These are phyloP conservation scores for Hemerocallis citrina DNA, from an alignment of 106 monocot genomes.

Conservation along the genomic window DNA sequence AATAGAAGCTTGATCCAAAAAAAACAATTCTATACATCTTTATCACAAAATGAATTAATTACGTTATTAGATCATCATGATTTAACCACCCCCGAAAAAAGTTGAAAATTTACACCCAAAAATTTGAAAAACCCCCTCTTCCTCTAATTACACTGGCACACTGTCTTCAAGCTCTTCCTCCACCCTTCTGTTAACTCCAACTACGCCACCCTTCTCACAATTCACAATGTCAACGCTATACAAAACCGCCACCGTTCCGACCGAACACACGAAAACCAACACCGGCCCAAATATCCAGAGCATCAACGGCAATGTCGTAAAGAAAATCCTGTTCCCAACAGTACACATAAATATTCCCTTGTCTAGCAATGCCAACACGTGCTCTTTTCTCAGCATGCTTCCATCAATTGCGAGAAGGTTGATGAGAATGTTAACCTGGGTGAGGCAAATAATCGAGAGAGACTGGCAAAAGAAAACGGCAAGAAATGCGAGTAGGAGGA, in stretches of 20 bases:
- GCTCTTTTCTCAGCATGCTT: background rate
- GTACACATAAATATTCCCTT: slow-evolving; percentile 9
- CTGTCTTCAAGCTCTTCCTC: background rate
- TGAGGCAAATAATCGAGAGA: slow-evolving; percentile 1
- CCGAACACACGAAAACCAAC: slow-evolving; percentile 3
- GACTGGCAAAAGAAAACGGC: slow-evolving; percentile 5
- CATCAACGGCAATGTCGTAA: slow-evolving; percentile 5
- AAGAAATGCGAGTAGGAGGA: slow-evolving; percentile 1
- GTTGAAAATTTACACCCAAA: too few relatives aligned
- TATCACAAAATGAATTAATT: too few relatives aligned
- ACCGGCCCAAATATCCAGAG: slow-evolving; percentile 14
- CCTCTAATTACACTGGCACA: background rate
- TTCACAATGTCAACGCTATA: background rate
- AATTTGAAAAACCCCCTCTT: too few relatives aligned
- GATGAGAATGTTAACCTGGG: slow-evolving; percentile 2
- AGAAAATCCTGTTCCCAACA: slow-evolving; percentile 3
- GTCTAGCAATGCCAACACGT: background rate
- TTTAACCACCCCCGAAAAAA: too few relatives aligned
- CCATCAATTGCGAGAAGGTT: background rate
- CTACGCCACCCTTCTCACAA: background rate
- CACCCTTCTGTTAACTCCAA: too few relatives aligned
- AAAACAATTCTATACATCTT: too few relatives aligned
- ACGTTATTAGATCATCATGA: too few relatives aligned
- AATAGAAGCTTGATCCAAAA: too few relatives aligned
- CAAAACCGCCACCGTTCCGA: background rate